Conservation (phyloP, 192 early-diverging fungal species). For the Podila epigama region DNA sequence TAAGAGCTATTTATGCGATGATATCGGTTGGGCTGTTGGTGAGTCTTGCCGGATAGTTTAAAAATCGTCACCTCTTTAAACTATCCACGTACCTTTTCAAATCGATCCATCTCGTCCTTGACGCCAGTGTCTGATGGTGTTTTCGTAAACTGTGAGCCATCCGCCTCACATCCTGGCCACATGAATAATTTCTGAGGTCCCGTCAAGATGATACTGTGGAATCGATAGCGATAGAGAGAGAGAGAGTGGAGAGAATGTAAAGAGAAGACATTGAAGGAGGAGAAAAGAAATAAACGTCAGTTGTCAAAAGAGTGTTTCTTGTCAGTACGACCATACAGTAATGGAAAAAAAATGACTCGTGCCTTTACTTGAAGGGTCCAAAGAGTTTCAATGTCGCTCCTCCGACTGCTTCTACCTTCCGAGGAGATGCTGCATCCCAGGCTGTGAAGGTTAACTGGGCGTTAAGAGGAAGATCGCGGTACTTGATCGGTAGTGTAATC, state of each 20-base stretch:
- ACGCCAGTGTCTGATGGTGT: conserved; percentile 63
- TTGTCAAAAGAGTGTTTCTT: no score
- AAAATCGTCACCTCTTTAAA: no score
- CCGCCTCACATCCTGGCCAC: conserved; percentile 74
- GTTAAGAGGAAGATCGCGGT: conserved; percentile 79
- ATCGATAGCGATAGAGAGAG: no score
- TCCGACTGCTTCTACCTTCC: conserved; percentile 77
- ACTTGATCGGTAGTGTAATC: conserved; percentile 88
- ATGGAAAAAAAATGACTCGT: neutral
- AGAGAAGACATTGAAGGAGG: no score
- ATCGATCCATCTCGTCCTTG: conserved; percentile 79
- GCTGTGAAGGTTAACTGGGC: conserved; percentile 78
- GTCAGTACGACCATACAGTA: neutral
- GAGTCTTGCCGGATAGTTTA: no score
- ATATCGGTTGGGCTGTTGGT: no score
- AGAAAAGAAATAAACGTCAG: no score
- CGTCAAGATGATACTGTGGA: conserved; percentile 77
- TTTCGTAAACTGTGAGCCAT: conserved; percentile 60
- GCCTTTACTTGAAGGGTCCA: conserved; percentile 72
- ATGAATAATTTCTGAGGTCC: conserved; percentile 82
- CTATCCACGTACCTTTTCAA: conserved; percentile 72
- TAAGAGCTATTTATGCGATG: conserved; percentile 57
- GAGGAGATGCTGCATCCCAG: conserved; percentile 81
- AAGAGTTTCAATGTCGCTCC: conserved; percentile 83
- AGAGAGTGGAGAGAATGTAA: no score